Evolutionary conservation across 2,329 filamentous ascomycete species (phyloP).

Genomic region (Apiospora phragmitis): DNA sequence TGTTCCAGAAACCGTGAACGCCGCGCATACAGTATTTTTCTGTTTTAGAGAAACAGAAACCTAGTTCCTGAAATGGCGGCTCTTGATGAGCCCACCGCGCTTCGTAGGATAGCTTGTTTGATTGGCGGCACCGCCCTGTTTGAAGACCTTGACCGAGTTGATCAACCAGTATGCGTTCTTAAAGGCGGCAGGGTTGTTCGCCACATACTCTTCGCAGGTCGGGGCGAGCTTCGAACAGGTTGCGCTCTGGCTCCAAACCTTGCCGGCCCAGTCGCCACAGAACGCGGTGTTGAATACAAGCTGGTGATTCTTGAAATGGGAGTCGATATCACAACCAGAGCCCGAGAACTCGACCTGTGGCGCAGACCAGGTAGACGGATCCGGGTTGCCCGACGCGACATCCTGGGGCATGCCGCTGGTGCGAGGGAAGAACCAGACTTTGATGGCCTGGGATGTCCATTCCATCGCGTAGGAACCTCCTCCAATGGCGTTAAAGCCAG

Average conservation of each 20-base stretch:
- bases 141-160: slow-evolving; percentile 68
- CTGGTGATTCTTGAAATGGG: slow-evolving; percentile 69
- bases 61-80: not conserved
- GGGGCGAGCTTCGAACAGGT: slow-evolving; percentile 60
- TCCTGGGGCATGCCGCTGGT: slow-evolving; percentile 59
- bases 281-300: slow-evolving; percentile 83
- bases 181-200: slow-evolving; percentile 69
- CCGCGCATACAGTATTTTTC: not conserved
- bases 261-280: slow-evolving; percentile 85
- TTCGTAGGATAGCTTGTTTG: not conserved
- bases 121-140: not conserved
- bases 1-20: not conserved
- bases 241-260: slow-evolving; percentile 59
- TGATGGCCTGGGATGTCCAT: slow-evolving; percentile 73
- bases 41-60: not conserved
- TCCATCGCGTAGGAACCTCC: slow-evolving; percentile 75
- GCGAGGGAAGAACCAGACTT: slow-evolving; percentile 81
- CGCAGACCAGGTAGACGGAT: slow-evolving; percentile 67
- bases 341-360: slow-evolving; percentile 69
- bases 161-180: slow-evolving; percentile 75
- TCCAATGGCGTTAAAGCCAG: slow-evolving; percentile 67
- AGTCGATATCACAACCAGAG: slow-evolving; percentile 69
- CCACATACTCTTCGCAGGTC: slow-evolving; percentile 73
- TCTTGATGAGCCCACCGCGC: not conserved
- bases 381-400: slow-evolving; percentile 57